Evolutionary conservation across 306 rosid species (phyloP).

Genomic region (Lathyrus sativus): DNA sequence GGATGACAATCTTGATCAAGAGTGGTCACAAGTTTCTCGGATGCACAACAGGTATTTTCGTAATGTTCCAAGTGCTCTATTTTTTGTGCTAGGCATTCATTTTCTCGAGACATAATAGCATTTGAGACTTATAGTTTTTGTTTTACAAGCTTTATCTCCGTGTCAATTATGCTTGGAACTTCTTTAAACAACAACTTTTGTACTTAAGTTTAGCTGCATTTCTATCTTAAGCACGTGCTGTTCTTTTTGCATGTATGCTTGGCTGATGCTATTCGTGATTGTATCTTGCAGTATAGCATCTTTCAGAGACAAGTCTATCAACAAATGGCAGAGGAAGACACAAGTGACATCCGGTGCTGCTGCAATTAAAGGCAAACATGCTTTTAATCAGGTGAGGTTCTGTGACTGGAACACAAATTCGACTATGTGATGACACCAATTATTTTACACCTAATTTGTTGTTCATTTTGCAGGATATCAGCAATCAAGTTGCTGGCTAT

Average conservation of each 20-base stretch:
- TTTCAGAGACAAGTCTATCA: slow-evolving; percentile 77
- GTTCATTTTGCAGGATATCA: slow-evolving; percentile 60
- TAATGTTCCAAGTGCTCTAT: slow-evolving; percentile 23
- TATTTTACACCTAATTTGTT: slow-evolving; percentile 10
- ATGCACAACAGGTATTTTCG: slow-evolving; percentile 62
- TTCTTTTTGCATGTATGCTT: not conserved
- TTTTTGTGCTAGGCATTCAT: slow-evolving; percentile 25
- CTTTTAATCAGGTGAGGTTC: slow-evolving; percentile 81
- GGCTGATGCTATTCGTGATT: slow-evolving; percentile 38
- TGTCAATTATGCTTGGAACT: too few relatives aligned
- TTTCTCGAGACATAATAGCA: not conserved
- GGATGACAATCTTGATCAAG: slow-evolving; percentile 58
- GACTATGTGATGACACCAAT: not conserved
- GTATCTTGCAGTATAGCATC: slow-evolving; percentile 62
- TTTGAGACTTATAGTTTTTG: too few relatives aligned
- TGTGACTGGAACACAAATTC: slow-evolving; percentile 32
- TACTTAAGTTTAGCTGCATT: slow-evolving; percentile 13
- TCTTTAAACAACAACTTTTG: slow-evolving; percentile 22
- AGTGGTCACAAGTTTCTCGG: slow-evolving; percentile 67
- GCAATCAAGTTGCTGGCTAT: slow-evolving; percentile 75
- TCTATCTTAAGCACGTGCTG: slow-evolving; percentile 15
- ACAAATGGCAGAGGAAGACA: slow-evolving; percentile 94
- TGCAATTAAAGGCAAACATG: slow-evolving; percentile 79
- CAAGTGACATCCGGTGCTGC: slow-evolving; percentile 88
- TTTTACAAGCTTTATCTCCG: too few relatives aligned